Percentiles rank a stretch among this genome's conserved stretches.
Conservation (phyloP, 768 basidiomycete species). For the Amanita rubescens region DNA sequence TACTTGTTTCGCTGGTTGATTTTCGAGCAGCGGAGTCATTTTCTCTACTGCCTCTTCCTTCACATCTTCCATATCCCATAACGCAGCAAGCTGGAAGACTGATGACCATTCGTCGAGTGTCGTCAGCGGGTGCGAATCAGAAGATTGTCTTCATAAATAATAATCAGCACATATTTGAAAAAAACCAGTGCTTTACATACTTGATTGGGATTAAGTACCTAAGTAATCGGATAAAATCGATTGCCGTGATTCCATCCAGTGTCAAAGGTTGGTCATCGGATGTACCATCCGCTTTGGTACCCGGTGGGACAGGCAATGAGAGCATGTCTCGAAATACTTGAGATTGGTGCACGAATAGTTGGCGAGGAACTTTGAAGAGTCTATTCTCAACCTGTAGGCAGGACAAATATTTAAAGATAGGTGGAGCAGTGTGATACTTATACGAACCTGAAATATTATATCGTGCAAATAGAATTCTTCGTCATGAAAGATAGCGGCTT, state of each 20-base stretch:
- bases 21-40: constrained; percentile 13
- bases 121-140: background rate
- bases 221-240: constrained; percentile 13
- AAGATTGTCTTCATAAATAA: background rate
- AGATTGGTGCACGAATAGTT: background rate
- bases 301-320: constrained; percentile 1
- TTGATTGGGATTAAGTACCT: background rate
- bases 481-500: background rate
- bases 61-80: constrained; percentile 27
- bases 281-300: constrained; percentile 1
- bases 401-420: background rate
- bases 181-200: background rate
- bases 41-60: constrained; percentile 19
- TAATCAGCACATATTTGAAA: background rate
- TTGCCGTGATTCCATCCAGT: constrained; percentile 10
- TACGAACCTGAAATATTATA: constrained; percentile 2
- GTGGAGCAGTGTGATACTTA: background rate
- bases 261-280: constrained; percentile 13
- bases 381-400: background rate
- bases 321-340: constrained; percentile 3
- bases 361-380: constrained; percentile 1
- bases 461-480: constrained; percentile 2
- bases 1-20: constrained; percentile 16
- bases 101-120: constrained; percentile 22
- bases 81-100: constrained; percentile 24